phyloP scores from a whole-genome alignment of 768 basidiomycete genomes.

The Galerina marginata region DNA sequence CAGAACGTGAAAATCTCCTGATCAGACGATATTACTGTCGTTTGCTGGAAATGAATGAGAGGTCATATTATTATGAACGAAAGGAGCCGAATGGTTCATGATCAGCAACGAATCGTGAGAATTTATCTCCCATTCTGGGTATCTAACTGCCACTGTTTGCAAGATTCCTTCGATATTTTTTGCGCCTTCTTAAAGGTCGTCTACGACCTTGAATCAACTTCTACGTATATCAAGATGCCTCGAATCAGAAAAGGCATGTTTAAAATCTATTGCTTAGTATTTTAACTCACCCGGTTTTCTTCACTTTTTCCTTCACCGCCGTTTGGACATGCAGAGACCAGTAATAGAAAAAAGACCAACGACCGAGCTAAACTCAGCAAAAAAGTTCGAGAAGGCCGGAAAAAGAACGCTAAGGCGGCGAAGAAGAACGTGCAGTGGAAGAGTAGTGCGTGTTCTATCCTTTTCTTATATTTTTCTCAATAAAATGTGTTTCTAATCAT shows the following conservation, averaged over 20 bases:
- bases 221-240: conserved; percentile 48
- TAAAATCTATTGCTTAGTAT: background rate
- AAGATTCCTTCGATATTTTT: too few species aligned
- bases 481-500: background rate
- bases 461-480: background rate
- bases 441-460: conserved; percentile 63
- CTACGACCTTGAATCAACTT: background rate
- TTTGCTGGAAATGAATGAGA: too few species aligned
- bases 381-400: conserved; percentile 77
- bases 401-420: conserved; percentile 74
- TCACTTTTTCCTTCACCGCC: background rate
- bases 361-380: conserved; percentile 75
- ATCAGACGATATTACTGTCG: too few species aligned
- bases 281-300: background rate
- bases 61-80: too few species aligned
- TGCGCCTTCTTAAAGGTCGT: too few species aligned
- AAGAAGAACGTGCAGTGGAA: conserved; percentile 90
- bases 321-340: conserved; percentile 65
- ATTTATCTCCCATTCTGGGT: too few species aligned
- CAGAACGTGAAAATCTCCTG: too few species aligned
- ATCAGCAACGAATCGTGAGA: too few species aligned
- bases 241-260: conserved; percentile 70
- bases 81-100: too few species aligned
- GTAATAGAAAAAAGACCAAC: conserved; percentile 76
- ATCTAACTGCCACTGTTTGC: too few species aligned